Percentiles rank a stretch among this genome's conserved stretches.
phyloP scores from a whole-genome alignment of 176 grass and related monocot species.

The Cocos nucifera region DNA sequence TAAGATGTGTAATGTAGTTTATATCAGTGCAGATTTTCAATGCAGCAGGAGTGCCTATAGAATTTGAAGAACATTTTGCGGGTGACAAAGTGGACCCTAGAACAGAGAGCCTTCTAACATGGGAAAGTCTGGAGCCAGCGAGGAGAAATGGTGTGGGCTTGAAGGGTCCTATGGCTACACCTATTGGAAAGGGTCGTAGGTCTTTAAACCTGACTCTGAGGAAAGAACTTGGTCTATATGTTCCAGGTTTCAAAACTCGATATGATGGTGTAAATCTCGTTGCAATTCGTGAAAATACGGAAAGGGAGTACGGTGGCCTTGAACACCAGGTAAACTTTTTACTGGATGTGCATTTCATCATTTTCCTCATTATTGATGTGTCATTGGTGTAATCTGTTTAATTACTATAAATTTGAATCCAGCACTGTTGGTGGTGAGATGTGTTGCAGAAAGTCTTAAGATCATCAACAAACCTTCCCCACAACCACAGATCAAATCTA shows the following conservation, averaged over 20 bases:
- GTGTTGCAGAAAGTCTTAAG: conserved; percentile 98
- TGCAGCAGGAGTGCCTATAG: conserved; percentile 75
- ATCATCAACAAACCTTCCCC: too few species aligned
- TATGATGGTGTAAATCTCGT: conserved; percentile 96
- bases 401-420: not conserved
- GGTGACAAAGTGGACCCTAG: conserved; percentile 81
- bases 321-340: conserved; percentile 70
- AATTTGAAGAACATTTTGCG: conserved; percentile 93
- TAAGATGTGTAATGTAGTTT: not conserved
- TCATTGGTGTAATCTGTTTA: not conserved
- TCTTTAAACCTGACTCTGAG: conserved; percentile 91
- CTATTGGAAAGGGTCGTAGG: conserved; percentile 94
- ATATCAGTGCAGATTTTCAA: conserved; percentile 58
- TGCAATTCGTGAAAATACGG: conserved; percentile 95
- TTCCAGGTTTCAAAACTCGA: conserved; percentile 84
- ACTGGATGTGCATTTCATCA: not conserved
- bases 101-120: conserved; percentile 95
- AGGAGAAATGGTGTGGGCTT: conserved; percentile 84
- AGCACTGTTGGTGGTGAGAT: conserved; percentile 66
- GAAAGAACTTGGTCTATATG: conserved; percentile 91
- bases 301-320: conserved; percentile 96
- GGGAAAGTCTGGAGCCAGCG: conserved; percentile 88
- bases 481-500: too few species aligned
- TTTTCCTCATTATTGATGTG: conserved; percentile 1
- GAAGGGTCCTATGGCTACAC: conserved; percentile 98